phyloP scores from a whole-genome alignment of 129 eudicot genomes.

The Flaveria ramosissima region DNA sequence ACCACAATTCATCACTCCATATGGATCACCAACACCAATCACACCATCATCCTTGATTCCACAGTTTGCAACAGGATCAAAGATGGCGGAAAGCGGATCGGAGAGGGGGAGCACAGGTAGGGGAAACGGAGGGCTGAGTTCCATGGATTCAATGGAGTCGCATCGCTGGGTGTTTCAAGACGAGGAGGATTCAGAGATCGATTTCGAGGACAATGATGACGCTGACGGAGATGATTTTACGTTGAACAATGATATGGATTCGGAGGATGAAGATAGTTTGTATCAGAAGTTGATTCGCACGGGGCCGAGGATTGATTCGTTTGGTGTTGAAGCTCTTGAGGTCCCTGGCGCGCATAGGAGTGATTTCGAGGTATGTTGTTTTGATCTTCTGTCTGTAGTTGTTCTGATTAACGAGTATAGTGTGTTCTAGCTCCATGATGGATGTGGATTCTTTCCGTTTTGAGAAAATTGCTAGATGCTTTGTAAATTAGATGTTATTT shows the following conservation, averaged over 20 bases:
- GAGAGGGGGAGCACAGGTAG: conserved; percentile 43
- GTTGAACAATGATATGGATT: conserved; percentile 38
- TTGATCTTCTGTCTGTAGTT: conserved; percentile 8
- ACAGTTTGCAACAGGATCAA: neutral
- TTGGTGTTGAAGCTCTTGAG: conserved; percentile 50
- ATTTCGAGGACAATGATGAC: conserved; percentile 38
- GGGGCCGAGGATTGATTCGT: conserved; percentile 45
- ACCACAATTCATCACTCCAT: neutral
- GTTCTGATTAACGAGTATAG: neutral
- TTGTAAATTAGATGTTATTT: conserved; percentile 25
- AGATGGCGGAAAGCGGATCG: conserved; percentile 62
- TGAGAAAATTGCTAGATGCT: conserved; percentile 1
- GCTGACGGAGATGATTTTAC: conserved; percentile 21
- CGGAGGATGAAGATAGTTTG: conserved; percentile 57
- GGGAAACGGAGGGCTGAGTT: conserved; percentile 48
- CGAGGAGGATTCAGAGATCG: conserved; percentile 59
- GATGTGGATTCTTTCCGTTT: neutral
- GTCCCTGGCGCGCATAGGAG: conserved; percentile 49
- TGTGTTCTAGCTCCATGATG: neutral
- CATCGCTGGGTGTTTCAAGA: conserved; percentile 75
- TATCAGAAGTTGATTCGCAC: conserved; percentile 50
- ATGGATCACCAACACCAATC: conserved; percentile 18
- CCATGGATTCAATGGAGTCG: conserved; percentile 68
- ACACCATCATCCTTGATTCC: conserved; percentile 16
- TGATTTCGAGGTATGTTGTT: conserved; percentile 40